phyloP scores from a whole-genome alignment of 257 asterid species.

The Anisodus tanguticus region DNA sequence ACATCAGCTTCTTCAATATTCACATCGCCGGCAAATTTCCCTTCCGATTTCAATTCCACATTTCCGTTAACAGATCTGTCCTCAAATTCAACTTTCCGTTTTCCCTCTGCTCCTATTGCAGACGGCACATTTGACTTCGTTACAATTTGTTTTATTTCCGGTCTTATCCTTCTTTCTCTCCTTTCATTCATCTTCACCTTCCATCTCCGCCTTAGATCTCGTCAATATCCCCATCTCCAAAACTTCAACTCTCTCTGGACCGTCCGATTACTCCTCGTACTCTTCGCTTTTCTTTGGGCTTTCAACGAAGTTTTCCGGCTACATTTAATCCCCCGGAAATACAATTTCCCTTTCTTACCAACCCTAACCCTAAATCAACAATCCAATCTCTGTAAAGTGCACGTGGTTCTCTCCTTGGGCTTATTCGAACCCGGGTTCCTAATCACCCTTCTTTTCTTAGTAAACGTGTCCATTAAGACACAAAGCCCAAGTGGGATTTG shows the following conservation, averaged over 20 bases:
- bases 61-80: background rate
- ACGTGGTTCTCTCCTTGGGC: conserved; percentile 68
- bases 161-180: conserved; percentile 53
- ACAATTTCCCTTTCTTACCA: conserved; percentile 43
- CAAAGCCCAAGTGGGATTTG: conserved; percentile 42
- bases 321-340: conserved; percentile 41
- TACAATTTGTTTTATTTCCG: conserved; percentile 42
- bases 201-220: conserved; percentile 52
- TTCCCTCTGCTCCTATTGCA: conserved; percentile 39
- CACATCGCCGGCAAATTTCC: background rate
- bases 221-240: conserved; percentile 45
- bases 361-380: conserved; percentile 44
- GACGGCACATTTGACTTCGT: conserved; percentile 48
- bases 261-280: conserved; percentile 60
- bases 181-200: conserved; percentile 49
- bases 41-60: background rate
- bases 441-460: conserved; percentile 60
- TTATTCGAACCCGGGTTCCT: conserved; percentile 69
- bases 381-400: conserved; percentile 57
- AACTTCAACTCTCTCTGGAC: conserved; percentile 68
- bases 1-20: conserved; percentile 21
- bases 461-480: conserved; percentile 58
- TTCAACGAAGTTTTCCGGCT: conserved; percentile 58
- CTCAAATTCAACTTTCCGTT: background rate
- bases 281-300: conserved; percentile 53